A percentile compares a stretch with the other conserved stretches of the same genome.
Evolutionary conservation across 305 asterid genomes (phyloP).

Genomic region (Solanum hybrid): DNA sequence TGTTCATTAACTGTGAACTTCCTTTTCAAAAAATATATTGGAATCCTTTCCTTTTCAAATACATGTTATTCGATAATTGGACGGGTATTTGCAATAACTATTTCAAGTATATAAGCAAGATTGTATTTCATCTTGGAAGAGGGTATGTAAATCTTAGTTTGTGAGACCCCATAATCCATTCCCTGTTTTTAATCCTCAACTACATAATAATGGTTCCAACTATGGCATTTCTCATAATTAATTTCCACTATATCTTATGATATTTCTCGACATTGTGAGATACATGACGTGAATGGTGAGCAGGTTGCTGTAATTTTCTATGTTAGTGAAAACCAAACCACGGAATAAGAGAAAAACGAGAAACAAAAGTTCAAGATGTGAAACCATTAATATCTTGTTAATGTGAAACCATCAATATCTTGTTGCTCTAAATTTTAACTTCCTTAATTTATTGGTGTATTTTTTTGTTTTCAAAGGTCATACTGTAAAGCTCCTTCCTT

Average conservation of each 20-base stretch:
- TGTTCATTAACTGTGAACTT: neutral
- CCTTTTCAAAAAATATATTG: neutral
- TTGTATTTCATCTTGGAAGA: neutral
- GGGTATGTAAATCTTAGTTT: neutral
- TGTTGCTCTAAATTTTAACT: neutral
- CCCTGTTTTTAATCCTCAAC: neutral
- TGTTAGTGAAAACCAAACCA: constrained; percentile 28
- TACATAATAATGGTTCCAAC: neutral
- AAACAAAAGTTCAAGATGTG: constrained; percentile 30
- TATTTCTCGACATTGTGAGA: constrained; percentile 51
- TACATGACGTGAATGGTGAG: constrained; percentile 76
- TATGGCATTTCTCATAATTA: neutral
- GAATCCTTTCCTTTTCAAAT: neutral
- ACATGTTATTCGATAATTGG: neutral
- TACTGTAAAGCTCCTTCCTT: neutral
- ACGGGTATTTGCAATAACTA: neutral
- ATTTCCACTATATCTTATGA: neutral
- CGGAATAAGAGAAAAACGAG: constrained; percentile 19
- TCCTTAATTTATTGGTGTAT: neutral
- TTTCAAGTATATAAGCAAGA: neutral
- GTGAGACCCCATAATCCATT: neutral
- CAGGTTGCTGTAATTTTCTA: constrained; percentile 69
- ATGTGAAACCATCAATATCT: constrained; percentile 32
- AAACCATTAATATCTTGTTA: constrained; percentile 23
- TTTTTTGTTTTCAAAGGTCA: too few relatives aligned